Conservation (phyloP, 2,329 filamentous ascomycete species). For the Sclerotinia sclerotiorum region DNA sequence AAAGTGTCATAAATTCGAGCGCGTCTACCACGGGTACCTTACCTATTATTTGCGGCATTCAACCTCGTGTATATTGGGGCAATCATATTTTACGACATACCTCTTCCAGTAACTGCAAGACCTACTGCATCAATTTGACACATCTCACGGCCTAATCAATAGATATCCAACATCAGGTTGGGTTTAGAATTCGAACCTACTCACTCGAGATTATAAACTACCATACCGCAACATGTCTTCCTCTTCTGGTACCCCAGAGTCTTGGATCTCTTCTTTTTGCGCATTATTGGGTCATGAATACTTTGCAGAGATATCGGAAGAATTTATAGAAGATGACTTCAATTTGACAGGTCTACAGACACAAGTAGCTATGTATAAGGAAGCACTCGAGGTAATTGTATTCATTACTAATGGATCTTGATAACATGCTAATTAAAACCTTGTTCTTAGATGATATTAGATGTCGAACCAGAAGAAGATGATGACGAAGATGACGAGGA, state of each 20-base stretch:
- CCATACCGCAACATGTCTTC: constrained; percentile 37
- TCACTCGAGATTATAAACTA: not conserved
- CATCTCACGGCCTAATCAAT: not conserved
- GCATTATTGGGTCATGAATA: constrained; percentile 95
- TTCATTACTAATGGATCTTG: not conserved
- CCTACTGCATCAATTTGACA: not conserved
- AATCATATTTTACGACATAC: not conserved
- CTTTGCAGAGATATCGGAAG: constrained; percentile 97
- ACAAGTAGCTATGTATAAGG: constrained; percentile 98
- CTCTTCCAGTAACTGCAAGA: not conserved
- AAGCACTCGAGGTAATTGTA: constrained; percentile 74
- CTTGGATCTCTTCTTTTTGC: constrained; percentile 98
- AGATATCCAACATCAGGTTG: constrained; percentile 8
- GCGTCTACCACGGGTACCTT: not conserved
- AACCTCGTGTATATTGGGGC: constrained; percentile 1
- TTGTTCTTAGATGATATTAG: constrained; percentile 79
- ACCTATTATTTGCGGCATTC: not conserved
- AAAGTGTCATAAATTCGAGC: not conserved
- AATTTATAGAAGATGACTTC: constrained; percentile 99
- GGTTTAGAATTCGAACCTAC: not conserved
- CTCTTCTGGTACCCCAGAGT: constrained; percentile 57
- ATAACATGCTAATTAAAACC: constrained; percentile 25
- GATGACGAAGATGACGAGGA: constrained; percentile 76
- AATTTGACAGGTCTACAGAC: constrained; percentile 93
- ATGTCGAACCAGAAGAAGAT: constrained; percentile 94